Percentiles rank a stretch among this genome's conserved stretches.
These are phyloP conservation scores for Beauveria varroae DNA, from an alignment of 2,329 filamentous ascomycete genomes.

Conservation along the genomic window DNA sequence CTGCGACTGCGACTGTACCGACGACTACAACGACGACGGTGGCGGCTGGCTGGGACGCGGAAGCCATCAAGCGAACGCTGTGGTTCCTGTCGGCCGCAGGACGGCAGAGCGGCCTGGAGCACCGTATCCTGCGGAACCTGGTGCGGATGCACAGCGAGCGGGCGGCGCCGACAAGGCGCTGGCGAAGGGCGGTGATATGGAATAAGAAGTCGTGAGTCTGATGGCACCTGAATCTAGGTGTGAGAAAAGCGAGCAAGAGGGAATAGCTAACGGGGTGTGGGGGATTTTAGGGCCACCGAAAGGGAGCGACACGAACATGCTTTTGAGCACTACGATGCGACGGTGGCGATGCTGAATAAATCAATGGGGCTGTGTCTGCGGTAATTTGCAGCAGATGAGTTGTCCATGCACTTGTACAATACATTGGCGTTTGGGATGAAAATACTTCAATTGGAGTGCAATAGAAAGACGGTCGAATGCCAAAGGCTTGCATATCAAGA, in stretches of 20 bases:
- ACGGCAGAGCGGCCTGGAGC: slow-evolving; percentile 58
- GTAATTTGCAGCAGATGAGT: slow-evolving; percentile 21
- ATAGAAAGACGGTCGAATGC: neutral
- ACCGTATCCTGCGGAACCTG: slow-evolving; percentile 64
- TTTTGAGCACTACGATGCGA: slow-evolving; percentile 60
- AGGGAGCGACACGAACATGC: slow-evolving; percentile 22
- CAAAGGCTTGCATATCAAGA: neutral
- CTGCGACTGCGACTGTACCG: neutral
- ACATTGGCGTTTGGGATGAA: neutral
- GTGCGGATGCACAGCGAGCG: slow-evolving; percentile 28
- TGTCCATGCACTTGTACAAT: neutral
- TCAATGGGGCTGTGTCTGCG: slow-evolving; percentile 60
- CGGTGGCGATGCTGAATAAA: slow-evolving; percentile 65
- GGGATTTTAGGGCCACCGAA: slow-evolving; percentile 14
- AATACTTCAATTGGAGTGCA: neutral
- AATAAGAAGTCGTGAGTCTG: slow-evolving; percentile 20
- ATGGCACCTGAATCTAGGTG: neutral
- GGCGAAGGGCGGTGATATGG: slow-evolving; percentile 17
- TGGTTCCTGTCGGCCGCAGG: slow-evolving; percentile 63
- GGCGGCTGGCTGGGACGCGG: slow-evolving; percentile 27
- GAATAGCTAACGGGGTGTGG: neutral
- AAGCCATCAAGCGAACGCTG: slow-evolving; percentile 55
- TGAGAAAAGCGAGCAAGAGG: neutral
- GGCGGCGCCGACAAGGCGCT: slow-evolving; percentile 11
- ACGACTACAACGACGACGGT: slow-evolving; percentile 7